A percentile compares a stretch with the other conserved stretches of the same genome.
Conservation (phyloP, 345 rosid genomes). For the Cardamine chenopodiifolia region DNA sequence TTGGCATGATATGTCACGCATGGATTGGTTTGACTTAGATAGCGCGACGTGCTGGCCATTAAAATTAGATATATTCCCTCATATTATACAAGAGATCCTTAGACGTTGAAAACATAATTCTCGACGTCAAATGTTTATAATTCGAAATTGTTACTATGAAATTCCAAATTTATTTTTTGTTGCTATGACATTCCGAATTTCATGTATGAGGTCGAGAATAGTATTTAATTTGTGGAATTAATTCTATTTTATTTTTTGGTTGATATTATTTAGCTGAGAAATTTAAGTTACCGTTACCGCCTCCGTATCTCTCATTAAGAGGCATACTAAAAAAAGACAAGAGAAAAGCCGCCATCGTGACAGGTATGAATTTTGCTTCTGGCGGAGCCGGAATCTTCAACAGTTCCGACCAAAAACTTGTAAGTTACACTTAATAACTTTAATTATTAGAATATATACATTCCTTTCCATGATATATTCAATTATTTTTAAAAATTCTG, state of each 20-base stretch:
- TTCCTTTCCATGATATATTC: not conserved
- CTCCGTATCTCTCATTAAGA: constrained; percentile 58
- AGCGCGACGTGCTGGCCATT: constrained; percentile 16
- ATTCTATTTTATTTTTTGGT: not conserved
- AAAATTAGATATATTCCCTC: not conserved
- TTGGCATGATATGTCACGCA: too few species aligned
- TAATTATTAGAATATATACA: not conserved
- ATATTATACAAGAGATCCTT: not conserved
- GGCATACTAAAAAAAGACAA: not conserved
- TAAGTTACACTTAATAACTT: constrained; percentile 34
- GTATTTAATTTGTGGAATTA: not conserved
- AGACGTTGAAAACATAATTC: constrained; percentile 14
- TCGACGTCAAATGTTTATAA: not conserved
- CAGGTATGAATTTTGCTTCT: constrained; percentile 70
- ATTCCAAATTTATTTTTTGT: not conserved
- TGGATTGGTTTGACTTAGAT: constrained; percentile 23
- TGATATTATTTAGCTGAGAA: constrained; percentile 55
- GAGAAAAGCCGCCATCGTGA: constrained; percentile 34
- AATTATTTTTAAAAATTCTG: not conserved
- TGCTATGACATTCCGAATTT: not conserved
- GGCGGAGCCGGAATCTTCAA: constrained; percentile 72
- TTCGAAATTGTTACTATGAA: not conserved
- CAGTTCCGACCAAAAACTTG: constrained; percentile 48
- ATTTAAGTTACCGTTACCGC: constrained; percentile 59
- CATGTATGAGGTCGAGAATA: not conserved